A percentile compares a stretch with the other conserved stretches of the same genome.
Evolutionary conservation across 2,329 filamentous ascomycete genomes (phyloP).

Genomic region (Colletotrichum falcatum): DNA sequence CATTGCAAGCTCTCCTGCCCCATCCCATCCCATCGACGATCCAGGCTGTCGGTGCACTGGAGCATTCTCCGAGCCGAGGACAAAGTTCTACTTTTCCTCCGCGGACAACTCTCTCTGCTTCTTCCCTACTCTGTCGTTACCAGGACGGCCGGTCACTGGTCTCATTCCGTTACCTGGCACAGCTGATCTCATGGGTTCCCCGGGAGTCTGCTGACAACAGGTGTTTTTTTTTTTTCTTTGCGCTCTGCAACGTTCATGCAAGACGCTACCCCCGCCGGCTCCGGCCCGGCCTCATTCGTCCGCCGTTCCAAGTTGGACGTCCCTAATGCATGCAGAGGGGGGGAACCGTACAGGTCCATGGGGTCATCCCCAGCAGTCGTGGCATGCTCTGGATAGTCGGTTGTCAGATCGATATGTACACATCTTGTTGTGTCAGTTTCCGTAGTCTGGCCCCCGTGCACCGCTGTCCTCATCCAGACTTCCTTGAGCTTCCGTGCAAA

Average conservation of each 20-base stretch:
- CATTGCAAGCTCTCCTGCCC: neutral
- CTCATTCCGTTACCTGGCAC: neutral
- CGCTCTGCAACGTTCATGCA: constrained; percentile 39
- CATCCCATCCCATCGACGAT: neutral
- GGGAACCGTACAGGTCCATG: constrained; percentile 37
- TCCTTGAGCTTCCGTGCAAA: neutral
- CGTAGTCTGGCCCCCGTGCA: constrained; percentile 20
- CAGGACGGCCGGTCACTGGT: constrained; percentile 5
- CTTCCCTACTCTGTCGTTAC: neutral
- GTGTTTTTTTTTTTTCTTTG: neutral
- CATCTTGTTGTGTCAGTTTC: constrained; percentile 27
- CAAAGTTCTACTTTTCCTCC: no score
- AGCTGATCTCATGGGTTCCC: neutral
- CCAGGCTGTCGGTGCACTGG: neutral
- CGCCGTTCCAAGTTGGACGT: constrained; percentile 21
- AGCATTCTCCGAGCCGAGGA: neutral
- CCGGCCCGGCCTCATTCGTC: constrained; percentile 40
- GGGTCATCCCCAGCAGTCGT: constrained; percentile 47
- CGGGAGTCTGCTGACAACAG: constrained; percentile 4
- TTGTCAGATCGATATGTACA: constrained; percentile 37
- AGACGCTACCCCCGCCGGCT: constrained; percentile 31
- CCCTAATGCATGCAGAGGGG: constrained; percentile 46
- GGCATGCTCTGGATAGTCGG: constrained; percentile 52
- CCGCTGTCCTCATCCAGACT: neutral
- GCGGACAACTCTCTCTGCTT: neutral